A percentile compares a stretch with the other conserved stretches of the same genome.
These are phyloP conservation scores for Suhomyces prunicola DNA, from an alignment of 805 yeast species.

Conservation along the genomic window DNA sequence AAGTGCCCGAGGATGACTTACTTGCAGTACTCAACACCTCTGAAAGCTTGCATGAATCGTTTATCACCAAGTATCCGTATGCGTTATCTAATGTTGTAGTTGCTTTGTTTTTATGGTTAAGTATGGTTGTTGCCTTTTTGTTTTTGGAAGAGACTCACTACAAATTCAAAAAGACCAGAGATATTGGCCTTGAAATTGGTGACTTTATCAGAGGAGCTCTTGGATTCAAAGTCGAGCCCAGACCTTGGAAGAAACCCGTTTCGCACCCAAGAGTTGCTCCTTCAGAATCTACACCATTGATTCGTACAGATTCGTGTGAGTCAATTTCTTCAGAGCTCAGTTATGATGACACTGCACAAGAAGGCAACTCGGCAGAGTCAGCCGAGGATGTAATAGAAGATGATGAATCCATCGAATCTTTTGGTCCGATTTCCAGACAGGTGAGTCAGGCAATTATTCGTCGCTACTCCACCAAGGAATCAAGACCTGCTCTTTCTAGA, in stretches of 20 bases:
- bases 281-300: slow-evolving; percentile 4
- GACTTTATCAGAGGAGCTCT: slow-evolving; percentile 24
- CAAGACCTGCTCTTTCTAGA: slow-evolving; percentile 10
- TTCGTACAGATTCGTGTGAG: neutral
- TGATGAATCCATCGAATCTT: slow-evolving; percentile 2
- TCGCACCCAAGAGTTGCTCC: neutral
- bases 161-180: slow-evolving; percentile 19
- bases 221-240: slow-evolving; percentile 23
- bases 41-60: slow-evolving; percentile 19
- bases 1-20: slow-evolving; percentile 4
- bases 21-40: neutral
- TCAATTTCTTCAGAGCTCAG: neutral
- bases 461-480: slow-evolving; percentile 14
- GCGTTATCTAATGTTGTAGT: slow-evolving; percentile 39
- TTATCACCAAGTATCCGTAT: slow-evolving; percentile 32
- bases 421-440: slow-evolving; percentile 9
- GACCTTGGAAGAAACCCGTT: slow-evolving; percentile 27
- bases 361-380: neutral
- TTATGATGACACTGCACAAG: neutral
- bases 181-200: slow-evolving; percentile 37
- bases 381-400: neutral
- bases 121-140: slow-evolving; percentile 28
- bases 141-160: slow-evolving; percentile 39
- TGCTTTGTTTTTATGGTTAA: slow-evolving; percentile 21
- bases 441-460: slow-evolving; percentile 14